These are phyloP conservation scores for Podosphaera leucotricha DNA, from an alignment of 2,329 filamentous ascomycete species.

Conservation along the genomic window DNA sequence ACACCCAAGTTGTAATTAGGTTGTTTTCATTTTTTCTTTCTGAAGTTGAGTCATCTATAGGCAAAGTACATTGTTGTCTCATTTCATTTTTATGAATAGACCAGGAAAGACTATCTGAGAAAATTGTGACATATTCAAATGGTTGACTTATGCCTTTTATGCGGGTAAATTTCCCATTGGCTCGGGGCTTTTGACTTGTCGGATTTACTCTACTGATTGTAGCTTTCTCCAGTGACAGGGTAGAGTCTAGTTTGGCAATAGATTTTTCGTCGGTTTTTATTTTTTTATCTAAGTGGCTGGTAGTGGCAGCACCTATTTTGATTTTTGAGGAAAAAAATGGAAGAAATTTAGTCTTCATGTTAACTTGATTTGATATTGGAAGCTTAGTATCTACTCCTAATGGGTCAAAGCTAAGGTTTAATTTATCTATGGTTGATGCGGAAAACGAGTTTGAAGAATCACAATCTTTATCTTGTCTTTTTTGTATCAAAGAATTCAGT, in stretches of 20 bases:
- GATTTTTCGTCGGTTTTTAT: no score
- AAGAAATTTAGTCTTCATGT: background rate
- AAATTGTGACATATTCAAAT: conserved; percentile 18
- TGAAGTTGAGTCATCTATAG: background rate
- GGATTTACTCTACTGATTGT: background rate
- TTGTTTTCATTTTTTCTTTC: conserved; percentile 8
- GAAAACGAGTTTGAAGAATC: no score
- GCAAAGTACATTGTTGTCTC: background rate
- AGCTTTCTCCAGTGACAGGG: background rate
- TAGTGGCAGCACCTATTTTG: conserved; percentile 13
- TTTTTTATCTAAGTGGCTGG: background rate
- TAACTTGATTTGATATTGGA: conserved; percentile 1
- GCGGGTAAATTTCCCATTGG: no score
- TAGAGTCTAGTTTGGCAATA: background rate
- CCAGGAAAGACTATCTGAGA: background rate
- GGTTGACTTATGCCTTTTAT: conserved; percentile 18
- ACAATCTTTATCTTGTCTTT: background rate
- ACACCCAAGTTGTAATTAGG: conserved; percentile 28
- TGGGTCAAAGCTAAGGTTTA: conserved; percentile 1
- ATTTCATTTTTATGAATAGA: background rate
- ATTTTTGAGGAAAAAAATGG: conserved; percentile 14
- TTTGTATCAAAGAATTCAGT: background rate
- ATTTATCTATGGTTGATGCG: background rate
- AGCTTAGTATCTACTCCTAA: conserved; percentile 10
- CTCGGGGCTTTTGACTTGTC: background rate